phyloP scores from a whole-genome alignment of 495 filamentous ascomycete species.

The Xylaria intraflava region DNA sequence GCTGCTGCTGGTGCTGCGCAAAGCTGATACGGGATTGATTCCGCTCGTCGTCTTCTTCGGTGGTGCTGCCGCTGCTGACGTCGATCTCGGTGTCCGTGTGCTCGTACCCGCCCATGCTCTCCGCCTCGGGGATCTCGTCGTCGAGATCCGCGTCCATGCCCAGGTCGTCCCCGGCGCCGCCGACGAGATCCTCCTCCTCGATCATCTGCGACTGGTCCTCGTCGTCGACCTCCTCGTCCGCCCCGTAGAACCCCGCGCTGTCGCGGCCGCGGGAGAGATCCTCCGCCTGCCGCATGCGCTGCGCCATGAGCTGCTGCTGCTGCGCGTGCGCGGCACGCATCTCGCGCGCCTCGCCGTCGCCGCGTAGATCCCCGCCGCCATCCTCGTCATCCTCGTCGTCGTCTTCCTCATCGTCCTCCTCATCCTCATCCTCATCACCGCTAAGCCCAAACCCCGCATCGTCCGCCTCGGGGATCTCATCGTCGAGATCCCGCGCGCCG shows the following conservation, averaged over 20 bases:
- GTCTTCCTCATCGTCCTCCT: slow-evolving; percentile 31
- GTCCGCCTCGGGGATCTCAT: slow-evolving; percentile 60
- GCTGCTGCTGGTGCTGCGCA: slow-evolving; percentile 15
- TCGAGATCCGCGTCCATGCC: slow-evolving; percentile 57
- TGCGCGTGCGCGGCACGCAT: slow-evolving; percentile 27
- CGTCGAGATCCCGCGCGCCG: slow-evolving; percentile 52
- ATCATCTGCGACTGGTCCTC: slow-evolving; percentile 44
- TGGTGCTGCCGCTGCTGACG: slow-evolving; percentile 40
- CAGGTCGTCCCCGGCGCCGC: slow-evolving; percentile 33
- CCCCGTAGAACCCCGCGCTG: slow-evolving; percentile 32
- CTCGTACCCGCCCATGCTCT: slow-evolving; percentile 52
- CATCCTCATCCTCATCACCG: slow-evolving; percentile 39
- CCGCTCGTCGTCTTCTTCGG: slow-evolving; percentile 35
- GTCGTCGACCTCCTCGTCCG: slow-evolving; percentile 40
- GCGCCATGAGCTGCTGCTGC: slow-evolving; percentile 32
- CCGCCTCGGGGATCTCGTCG: slow-evolving; percentile 61
- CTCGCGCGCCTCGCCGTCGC: slow-evolving; percentile 28
- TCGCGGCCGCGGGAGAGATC: slow-evolving; percentile 41
- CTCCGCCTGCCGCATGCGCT: slow-evolving; percentile 42
- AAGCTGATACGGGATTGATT: slow-evolving; percentile 23
- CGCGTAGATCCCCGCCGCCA: slow-evolving; percentile 28
- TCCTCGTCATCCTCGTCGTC: slow-evolving; percentile 26
- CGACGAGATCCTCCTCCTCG: slow-evolving; percentile 46
- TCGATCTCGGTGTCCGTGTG: slow-evolving; percentile 83
- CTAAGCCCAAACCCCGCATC: slow-evolving; percentile 40